A percentile compares a stretch with the other conserved stretches of the same genome.
phyloP scores from a whole-genome alignment of 805 yeast genomes.

The Danielozyma ontarioensis region DNA sequence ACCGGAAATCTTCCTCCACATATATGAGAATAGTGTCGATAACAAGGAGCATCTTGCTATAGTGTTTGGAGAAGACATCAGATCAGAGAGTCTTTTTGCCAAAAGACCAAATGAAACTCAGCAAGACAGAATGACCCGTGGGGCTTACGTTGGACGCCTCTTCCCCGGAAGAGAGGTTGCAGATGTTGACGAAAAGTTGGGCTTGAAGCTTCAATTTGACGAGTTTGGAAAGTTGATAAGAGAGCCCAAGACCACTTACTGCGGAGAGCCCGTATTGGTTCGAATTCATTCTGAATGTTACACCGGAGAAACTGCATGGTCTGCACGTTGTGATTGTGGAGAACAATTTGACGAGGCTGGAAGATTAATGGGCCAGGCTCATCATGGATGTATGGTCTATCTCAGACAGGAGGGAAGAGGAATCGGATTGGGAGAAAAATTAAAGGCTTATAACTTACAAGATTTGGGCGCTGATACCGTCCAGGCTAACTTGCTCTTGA shows the following conservation, averaged over 20 bases:
- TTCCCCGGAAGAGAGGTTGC: constrained; percentile 80
- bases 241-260: constrained; percentile 19
- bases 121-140: constrained; percentile 95
- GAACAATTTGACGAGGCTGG: constrained; percentile 99
- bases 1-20: constrained; percentile 86
- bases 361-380: constrained; percentile 77
- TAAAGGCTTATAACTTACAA: constrained; percentile 94
- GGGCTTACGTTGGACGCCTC: constrained; percentile 89
- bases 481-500: constrained; percentile 83
- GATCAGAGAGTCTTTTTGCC: constrained; percentile 68
- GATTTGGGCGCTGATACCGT: constrained; percentile 99
- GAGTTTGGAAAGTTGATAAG: constrained; percentile 23
- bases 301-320: constrained; percentile 99
- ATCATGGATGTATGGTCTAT: constrained; percentile 93
- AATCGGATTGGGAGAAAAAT: constrained; percentile 94
- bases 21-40: constrained; percentile 82
- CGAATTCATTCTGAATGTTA: constrained; percentile 96
- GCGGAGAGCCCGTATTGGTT: constrained; percentile 53
- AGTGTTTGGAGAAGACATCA: constrained; percentile 88
- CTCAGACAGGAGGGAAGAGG: constrained; percentile 98
- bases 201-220: constrained; percentile 26
- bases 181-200: constrained; percentile 43
- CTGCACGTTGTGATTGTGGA: constrained; percentile 98
- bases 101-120: constrained; percentile 69
- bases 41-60: constrained; percentile 94